Evolutionary conservation across 2,329 filamentous ascomycete species (phyloP), one percentile per base, ranked within the genome.

Genomic region (Aspergillus novofumigatus): DNA sequence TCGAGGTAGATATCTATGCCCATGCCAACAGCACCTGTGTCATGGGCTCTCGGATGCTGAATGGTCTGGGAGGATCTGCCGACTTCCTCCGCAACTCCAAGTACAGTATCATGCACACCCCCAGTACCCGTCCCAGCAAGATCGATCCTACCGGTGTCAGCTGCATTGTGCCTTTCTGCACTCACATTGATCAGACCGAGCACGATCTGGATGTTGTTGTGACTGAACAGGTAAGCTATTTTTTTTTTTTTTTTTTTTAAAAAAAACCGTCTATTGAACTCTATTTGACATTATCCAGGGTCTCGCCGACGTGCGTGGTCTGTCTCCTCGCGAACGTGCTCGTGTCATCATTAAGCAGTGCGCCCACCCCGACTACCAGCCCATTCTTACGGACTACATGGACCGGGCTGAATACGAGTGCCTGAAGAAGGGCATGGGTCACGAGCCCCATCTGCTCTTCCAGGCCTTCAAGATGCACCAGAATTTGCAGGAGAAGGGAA

Each of bases 91-190:
- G 90, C 57, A 86, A 78, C 66, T 77, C 88, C 59, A 93, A 93
- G 76, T 92, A 95, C 82, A 88, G 84, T 67, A 95, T 96, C 80
- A 95, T 96, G 91, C 92, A 96, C 81, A 95, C 91, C 1, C 92
- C 91, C 1, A 90, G 86, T 21, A 88, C 89, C 1, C 84, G 91
- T 23, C 91, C 91, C 10, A 86, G 83, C 68, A 95, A 94, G 82
- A 88, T 83, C 14, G 91, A 96, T 72, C 90, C 90, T 1, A 85
- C 86, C 56, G 91, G 91, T 63, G 85, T 96, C 56, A 87, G 82
- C 63, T 94, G 90, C 77, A 95, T 96, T 67, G 90, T 96, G n/a
- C 91, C 91, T 58, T 93, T 95, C 89, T 91, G 88, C 77, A 95
- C 91, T 3, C 92, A 96, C 77, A 81, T 95, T 64, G 91, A 96